These are phyloP conservation scores for Trametes polyzona DNA, from an alignment of 1,284 basidiomycete genomes.

Conservation along the genomic window DNA sequence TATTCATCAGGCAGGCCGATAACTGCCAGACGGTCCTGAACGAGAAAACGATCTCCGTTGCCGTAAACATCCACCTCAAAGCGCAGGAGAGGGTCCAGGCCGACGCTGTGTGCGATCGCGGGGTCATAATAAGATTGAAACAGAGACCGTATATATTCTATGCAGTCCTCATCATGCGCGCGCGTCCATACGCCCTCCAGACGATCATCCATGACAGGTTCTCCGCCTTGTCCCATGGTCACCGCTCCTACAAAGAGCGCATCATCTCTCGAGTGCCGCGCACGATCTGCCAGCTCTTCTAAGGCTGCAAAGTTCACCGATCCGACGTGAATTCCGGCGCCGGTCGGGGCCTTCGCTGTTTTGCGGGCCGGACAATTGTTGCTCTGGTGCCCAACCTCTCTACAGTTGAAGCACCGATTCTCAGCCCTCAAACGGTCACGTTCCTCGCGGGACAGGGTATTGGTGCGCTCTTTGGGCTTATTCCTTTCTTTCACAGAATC, in stretches of 20 bases:
- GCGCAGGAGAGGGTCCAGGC: background rate
- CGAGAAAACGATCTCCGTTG: conserved; percentile 6
- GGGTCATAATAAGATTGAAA: background rate
- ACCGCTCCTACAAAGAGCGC: background rate
- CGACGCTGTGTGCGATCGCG: background rate
- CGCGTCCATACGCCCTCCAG: background rate
- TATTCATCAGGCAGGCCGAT: background rate
- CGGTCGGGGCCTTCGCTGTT: conserved; percentile 5
- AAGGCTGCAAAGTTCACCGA: background rate
- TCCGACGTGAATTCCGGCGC: background rate
- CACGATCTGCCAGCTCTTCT: background rate
- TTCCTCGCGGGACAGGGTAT: background rate
- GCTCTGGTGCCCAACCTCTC: conserved; percentile 5
- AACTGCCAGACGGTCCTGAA: conserved; percentile 26
- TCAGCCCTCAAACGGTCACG: conserved; percentile 4
- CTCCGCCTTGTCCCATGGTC: background rate
- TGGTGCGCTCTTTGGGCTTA: background rate
- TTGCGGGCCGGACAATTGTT: conserved; percentile 2
- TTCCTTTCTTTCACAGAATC: background rate
- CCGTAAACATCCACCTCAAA: background rate
- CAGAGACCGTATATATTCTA: background rate
- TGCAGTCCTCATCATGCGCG: background rate
- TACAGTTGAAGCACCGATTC: conserved; percentile 5
- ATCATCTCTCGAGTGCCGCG: background rate
- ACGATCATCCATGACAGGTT: background rate